Conservation (phyloP, 1,284 basidiomycete species). For the Rugosomyces carneus region DNA sequence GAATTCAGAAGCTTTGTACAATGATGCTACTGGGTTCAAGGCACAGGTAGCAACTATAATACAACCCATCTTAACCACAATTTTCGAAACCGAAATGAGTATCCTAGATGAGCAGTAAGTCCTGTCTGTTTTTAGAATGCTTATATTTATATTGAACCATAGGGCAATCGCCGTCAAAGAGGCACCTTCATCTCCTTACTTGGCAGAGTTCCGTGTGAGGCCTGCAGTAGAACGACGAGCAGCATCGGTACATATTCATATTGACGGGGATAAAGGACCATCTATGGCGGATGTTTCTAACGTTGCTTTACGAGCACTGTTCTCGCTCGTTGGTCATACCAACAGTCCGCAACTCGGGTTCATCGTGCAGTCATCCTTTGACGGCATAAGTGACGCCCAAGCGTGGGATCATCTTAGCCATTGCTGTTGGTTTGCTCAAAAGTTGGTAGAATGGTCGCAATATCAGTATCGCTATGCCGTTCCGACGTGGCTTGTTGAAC, state of each 20-base stretch:
- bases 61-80: conserved; percentile 66
- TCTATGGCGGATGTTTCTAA: conserved; percentile 68
- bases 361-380: conserved; percentile 67
- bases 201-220: conserved; percentile 73
- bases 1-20: conserved; percentile 82
- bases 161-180: conserved; percentile 62
- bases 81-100: conserved; percentile 58
- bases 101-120: conserved; percentile 68
- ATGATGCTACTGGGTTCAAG: conserved; percentile 70
- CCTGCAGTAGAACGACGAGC: conserved; percentile 76
- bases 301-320: conserved; percentile 68
- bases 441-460: conserved; percentile 77
- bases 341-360: conserved; percentile 72
- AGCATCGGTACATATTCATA: conserved; percentile 80
- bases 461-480: conserved; percentile 92
- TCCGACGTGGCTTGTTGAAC: conserved; percentile 81
- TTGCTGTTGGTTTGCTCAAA: conserved; percentile 79
- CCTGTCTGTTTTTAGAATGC: neutral
- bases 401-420: conserved; percentile 74
- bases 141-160: conserved; percentile 1
- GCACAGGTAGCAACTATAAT: conserved; percentile 70
- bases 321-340: conserved; percentile 71
- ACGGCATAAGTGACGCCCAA: conserved; percentile 54
- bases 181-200: conserved; percentile 66
- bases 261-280: conserved; percentile 86